phyloP scores from a whole-genome alignment of 1,284 basidiomycete species.

The Sporisorium exsertum region DNA sequence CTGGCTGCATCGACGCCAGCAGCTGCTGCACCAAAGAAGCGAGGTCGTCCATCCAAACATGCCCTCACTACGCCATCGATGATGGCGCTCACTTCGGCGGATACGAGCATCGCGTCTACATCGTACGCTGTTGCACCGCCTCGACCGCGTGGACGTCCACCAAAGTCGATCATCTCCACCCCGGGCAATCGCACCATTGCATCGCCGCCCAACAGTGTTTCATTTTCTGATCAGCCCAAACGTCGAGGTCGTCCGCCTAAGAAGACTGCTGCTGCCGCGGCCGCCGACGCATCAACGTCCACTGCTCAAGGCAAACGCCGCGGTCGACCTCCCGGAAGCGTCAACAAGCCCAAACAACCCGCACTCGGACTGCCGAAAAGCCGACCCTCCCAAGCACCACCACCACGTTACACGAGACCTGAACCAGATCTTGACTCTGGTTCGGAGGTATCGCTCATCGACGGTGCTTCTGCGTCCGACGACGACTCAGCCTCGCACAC shows the following conservation, averaged over 20 bases:
- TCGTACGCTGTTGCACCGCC: conserved; percentile 10
- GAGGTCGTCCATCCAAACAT: conserved; percentile 18
- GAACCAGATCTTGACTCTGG: conserved; percentile 4
- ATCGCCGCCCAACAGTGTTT: conserved; percentile 21
- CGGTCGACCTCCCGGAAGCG: conserved; percentile 19
- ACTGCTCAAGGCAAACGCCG: neutral
- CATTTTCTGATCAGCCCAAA: conserved; percentile 21
- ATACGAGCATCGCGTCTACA: conserved; percentile 18
- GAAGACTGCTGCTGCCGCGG: neutral
- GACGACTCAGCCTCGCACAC: conserved; percentile 26
- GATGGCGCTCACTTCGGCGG: conserved; percentile 17
- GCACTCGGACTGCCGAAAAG: conserved; percentile 12
- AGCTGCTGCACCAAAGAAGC: conserved; percentile 15
- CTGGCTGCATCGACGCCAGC: conserved; percentile 6
- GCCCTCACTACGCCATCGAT: conserved; percentile 20
- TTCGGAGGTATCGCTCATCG: conserved; percentile 42
- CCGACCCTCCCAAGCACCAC: conserved; percentile 1
- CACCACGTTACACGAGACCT: conserved; percentile 5
- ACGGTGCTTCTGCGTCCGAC: conserved; percentile 31
- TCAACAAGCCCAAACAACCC: conserved; percentile 12
- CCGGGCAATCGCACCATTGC: conserved; percentile 6
- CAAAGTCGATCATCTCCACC: conserved; percentile 26
- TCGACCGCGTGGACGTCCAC: conserved; percentile 19
- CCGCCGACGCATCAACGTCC: neutral
- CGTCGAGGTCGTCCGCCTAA: conserved; percentile 14